These are phyloP conservation scores for Laetiporus sulphureus DNA, from an alignment of 1,284 basidiomycete species.

Conservation along the genomic window DNA sequence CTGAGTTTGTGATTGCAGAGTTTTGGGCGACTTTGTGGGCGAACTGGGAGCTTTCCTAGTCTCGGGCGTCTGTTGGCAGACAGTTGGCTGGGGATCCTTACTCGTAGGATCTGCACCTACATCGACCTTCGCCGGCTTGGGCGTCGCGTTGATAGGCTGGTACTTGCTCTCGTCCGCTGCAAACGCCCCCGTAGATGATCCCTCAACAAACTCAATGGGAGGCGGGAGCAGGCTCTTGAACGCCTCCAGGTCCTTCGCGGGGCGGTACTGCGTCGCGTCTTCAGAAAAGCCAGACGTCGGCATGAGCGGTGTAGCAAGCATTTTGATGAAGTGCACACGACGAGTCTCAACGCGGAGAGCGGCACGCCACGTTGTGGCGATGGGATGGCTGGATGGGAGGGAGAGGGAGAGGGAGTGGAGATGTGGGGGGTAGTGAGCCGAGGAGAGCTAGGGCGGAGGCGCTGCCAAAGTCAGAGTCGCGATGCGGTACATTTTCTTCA, in stretches of 20 bases:
- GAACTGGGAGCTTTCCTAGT: constrained; percentile 7
- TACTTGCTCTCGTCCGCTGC: constrained; percentile 68
- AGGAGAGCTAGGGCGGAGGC: background rate
- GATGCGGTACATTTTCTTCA: constrained; percentile 5
- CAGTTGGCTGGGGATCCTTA: background rate
- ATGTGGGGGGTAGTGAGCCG: constrained; percentile 1
- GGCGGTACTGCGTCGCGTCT: constrained; percentile 47
- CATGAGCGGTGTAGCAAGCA: constrained; percentile 58
- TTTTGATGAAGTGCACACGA: constrained; percentile 17
- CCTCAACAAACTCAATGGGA: constrained; percentile 73
- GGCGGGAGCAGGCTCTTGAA: constrained; percentile 72
- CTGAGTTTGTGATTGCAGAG: constrained; percentile 6
- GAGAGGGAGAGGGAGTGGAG: constrained; percentile 4
- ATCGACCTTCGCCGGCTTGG: constrained; percentile 31
- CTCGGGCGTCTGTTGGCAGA: constrained; percentile 8
- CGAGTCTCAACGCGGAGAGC: background rate
- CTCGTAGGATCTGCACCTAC: constrained; percentile 24
- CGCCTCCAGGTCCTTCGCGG: constrained; percentile 61
- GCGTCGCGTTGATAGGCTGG: constrained; percentile 65
- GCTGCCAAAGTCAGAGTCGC: too few relatives aligned
- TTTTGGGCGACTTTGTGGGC: constrained; percentile 12
- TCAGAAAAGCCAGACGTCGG: constrained; percentile 43
- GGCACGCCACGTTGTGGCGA: background rate
- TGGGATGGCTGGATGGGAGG: background rate
- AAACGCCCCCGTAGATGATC: constrained; percentile 66